Conservation (phyloP, 495 filamentous ascomycete genomes). For the Xanthoparmelia taractica region DNA sequence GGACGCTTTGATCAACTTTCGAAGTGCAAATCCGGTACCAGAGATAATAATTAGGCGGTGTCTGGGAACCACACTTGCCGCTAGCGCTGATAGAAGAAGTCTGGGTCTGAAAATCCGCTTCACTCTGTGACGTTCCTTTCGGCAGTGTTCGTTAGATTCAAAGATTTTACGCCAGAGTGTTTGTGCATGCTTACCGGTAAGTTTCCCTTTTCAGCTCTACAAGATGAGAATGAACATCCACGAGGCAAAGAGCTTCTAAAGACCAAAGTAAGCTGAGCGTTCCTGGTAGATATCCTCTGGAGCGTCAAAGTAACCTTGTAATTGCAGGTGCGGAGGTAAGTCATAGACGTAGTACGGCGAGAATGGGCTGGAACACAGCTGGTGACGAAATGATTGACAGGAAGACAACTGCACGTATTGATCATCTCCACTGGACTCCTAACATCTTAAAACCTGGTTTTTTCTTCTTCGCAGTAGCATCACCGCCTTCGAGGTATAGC, state of each 20-base stretch:
- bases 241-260: not conserved
- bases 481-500: conserved; percentile 43
- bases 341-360: not conserved
- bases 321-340: not conserved
- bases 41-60: not conserved
- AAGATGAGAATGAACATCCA: not conserved
- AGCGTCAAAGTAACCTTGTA: not conserved
- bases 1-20: not conserved
- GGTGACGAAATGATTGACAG: not conserved
- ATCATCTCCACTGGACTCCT: conserved; percentile 45
- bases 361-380: not conserved
- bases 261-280: not conserved
- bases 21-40: not conserved
- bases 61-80: not conserved
- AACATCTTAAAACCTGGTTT: conserved; percentile 41
- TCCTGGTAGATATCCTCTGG: not conserved
- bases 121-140: not conserved
- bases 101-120: not conserved
- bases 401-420: not conserved
- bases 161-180: not conserved
- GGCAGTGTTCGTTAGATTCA: not conserved
- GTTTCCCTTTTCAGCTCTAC: not conserved
- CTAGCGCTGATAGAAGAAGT: not conserved
- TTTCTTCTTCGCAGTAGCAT: conserved; percentile 28
- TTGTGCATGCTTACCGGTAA: not conserved